Evolutionary conservation across 768 basidiomycete species (phyloP), one percentile per base, ranked within the genome.

Genomic region (Lactarius sp.): DNA sequence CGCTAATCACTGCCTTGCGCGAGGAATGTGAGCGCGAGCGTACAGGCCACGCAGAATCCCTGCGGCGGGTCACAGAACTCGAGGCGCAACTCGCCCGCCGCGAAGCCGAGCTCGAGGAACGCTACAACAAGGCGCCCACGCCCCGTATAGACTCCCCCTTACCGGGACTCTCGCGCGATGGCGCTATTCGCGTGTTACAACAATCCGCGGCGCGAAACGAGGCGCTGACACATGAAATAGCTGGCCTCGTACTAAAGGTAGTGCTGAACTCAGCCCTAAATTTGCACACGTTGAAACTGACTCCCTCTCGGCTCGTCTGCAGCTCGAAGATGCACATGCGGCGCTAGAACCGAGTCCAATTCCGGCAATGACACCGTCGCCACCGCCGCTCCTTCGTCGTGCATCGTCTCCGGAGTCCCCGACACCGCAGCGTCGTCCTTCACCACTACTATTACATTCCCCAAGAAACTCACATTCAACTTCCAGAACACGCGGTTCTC

Each of bases 61-160:
- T 81, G 53, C 68, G 72, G 0, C 76, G 78, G 53, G 76, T 83
- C 27, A 70, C 76, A 5, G 71, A 74, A 18, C 75, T 87, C 2
- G 77, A 81, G 61, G 83, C 84, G 0, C 79, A 80, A 70, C 70
- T 87, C 5, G 81, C 84, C 0, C 78, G 80, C 6, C 76, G 84
- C n/a, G 85, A 86, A 51, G 79, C 79, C 0, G 82, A 85, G 66
- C 74, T 86, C 6, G 82, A 82, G 66, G 68, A 69, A 13, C 59
- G 58, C 6, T 41, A 41, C 39, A 47, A 33, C 53, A 41, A 39
- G 6, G 60, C 55, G 16, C 37, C 54, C 16, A 27, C 54, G 27
- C 5, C 53, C 22, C 33, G 12, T 9, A 14, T n/a, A 10, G 53
- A 56, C 18, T 56, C 65, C 2, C 46, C 67, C 14, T 41, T 52